phyloP scores from a whole-genome alignment of 805 yeast genomes.

The Candida ficus region DNA sequence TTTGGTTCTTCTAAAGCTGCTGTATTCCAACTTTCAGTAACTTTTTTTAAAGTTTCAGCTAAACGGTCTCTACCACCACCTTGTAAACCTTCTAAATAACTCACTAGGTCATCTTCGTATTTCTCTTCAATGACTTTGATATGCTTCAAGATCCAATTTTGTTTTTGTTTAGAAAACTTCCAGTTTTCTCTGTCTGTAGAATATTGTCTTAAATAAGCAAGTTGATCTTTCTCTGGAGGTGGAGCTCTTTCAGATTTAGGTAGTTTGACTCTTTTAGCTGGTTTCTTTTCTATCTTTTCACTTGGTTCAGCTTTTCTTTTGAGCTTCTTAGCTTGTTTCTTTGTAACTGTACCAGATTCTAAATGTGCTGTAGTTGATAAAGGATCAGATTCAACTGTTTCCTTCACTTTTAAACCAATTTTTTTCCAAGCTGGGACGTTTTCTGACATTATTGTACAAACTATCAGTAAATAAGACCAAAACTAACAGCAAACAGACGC shows the following conservation, averaged over 20 bases:
- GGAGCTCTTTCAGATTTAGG: constrained; percentile 65
- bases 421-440: constrained; percentile 80
- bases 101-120: constrained; percentile 45
- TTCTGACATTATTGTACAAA: constrained; percentile 17
- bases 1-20: constrained; percentile 18
- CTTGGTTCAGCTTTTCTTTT: constrained; percentile 14
- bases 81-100: constrained; percentile 56
- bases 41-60: constrained; percentile 40
- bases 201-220: constrained; percentile 57
- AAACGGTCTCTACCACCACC: constrained; percentile 66
- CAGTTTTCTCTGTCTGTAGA: constrained; percentile 52
- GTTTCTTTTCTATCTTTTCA: constrained; percentile 35
- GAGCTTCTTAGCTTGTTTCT: constrained; percentile 38
- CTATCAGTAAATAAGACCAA: background rate
- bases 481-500: background rate
- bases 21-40: constrained; percentile 53
- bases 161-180: constrained; percentile 86
- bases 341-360: constrained; percentile 36
- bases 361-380: constrained; percentile 39
- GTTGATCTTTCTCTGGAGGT: constrained; percentile 75
- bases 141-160: constrained; percentile 76
- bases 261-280: constrained; percentile 64
- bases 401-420: constrained; percentile 61
- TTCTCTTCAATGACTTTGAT: constrained; percentile 44
- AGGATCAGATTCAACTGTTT: constrained; percentile 40